Evolutionary conservation across 768 basidiomycete species (phyloP).

Genomic region (Termitomyces sp.): DNA sequence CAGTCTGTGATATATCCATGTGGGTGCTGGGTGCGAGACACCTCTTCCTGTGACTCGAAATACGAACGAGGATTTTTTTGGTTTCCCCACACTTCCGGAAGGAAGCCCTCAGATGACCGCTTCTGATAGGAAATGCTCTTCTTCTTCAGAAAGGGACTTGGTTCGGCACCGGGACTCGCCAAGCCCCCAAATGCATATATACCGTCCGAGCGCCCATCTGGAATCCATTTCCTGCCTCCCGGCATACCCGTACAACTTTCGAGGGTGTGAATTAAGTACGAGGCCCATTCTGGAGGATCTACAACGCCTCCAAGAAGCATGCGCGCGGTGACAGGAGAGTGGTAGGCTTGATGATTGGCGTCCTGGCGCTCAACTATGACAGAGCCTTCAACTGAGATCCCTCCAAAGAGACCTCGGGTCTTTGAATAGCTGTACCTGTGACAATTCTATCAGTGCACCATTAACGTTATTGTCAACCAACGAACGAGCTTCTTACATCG

Average conservation of each 20-base stretch:
- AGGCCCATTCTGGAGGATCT: slow-evolving; percentile 76
- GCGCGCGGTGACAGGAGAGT: slow-evolving; percentile 67
- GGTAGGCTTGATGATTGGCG: slow-evolving; percentile 83
- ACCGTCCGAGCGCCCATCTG: slow-evolving; percentile 36
- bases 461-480: too few relatives aligned
- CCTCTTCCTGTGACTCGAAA: slow-evolving; percentile 33
- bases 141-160: slow-evolving; percentile 42
- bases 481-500: slow-evolving; percentile 74
- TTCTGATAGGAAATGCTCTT: slow-evolving; percentile 19
- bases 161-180: slow-evolving; percentile 35
- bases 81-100: slow-evolving; percentile 62
- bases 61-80: slow-evolving; percentile 51
- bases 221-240: slow-evolving; percentile 66
- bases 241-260: slow-evolving; percentile 70
- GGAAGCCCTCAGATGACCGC: slow-evolving; percentile 38
- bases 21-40: slow-evolving; percentile 18
- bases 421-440: slow-evolving; percentile 87
- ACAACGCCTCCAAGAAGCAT: slow-evolving; percentile 78
- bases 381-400: slow-evolving; percentile 83
- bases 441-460: not conserved
- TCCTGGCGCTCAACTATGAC: slow-evolving; percentile 94
- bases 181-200: slow-evolving; percentile 60
- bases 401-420: slow-evolving; percentile 91
- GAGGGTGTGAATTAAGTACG: slow-evolving; percentile 69
- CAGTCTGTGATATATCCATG: slow-evolving; percentile 22